Evolutionary conservation across 495 filamentous ascomycete genomes (phyloP).

Genomic region (Talaromyces borbonicus): DNA sequence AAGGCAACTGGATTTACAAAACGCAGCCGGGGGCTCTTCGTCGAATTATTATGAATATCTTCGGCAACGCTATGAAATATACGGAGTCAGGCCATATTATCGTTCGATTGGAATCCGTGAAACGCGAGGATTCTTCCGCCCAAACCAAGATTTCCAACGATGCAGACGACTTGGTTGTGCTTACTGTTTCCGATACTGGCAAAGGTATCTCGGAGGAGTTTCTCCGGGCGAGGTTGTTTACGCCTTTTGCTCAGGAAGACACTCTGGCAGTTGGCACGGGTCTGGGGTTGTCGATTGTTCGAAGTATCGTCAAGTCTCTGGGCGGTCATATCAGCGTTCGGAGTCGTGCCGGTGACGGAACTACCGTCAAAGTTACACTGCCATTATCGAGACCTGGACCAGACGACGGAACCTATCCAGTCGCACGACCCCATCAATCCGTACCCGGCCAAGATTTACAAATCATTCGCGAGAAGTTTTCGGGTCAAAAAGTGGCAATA

Average conservation of each 20-base stretch:
- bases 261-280: slow-evolving; percentile 46
- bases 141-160: slow-evolving; percentile 15
- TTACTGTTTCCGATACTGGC: slow-evolving; percentile 57
- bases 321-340: slow-evolving; percentile 43
- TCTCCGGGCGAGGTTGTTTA: slow-evolving; percentile 57
- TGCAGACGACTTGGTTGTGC: slow-evolving; percentile 28
- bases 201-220: slow-evolving; percentile 68
- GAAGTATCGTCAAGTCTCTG: slow-evolving; percentile 44
- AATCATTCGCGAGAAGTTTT: slow-evolving; percentile 19
- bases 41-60: slow-evolving; percentile 71
- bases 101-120: slow-evolving; percentile 42
- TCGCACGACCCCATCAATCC: slow-evolving; percentile 4
- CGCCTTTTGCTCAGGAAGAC: slow-evolving; percentile 70
- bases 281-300: slow-evolving; percentile 42
- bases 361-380: slow-evolving; percentile 39
- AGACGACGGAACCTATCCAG: slow-evolving; percentile 16
- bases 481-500: slow-evolving; percentile 23
- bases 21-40: slow-evolving; percentile 64
- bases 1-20: slow-evolving; percentile 50
- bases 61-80: slow-evolving; percentile 79
- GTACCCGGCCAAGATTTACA: slow-evolving; percentile 3
- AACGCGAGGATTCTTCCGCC: not conserved
- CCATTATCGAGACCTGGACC: slow-evolving; percentile 28
- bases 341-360: slow-evolving; percentile 40
- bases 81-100: slow-evolving; percentile 57